Conservation (phyloP, 2,329 filamentous ascomycete genomes). For the Aureobasidium mangrovei region DNA sequence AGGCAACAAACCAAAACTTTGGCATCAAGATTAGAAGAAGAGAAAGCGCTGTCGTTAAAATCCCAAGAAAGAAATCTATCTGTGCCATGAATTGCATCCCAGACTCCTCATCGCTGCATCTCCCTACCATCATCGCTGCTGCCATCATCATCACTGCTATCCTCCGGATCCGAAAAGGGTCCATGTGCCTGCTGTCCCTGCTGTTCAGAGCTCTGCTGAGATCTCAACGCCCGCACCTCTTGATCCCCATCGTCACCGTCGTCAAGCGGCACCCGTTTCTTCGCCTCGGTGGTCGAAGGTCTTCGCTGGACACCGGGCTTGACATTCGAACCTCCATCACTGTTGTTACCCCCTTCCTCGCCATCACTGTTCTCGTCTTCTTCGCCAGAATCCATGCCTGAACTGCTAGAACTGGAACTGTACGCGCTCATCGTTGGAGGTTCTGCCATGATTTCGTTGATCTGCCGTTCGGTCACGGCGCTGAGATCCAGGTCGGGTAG, state of each 20-base stretch:
- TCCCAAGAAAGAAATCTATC: too few relatives aligned
- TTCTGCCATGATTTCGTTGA: slow-evolving; percentile 33
- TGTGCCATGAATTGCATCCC: too few relatives aligned
- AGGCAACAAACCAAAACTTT: too few relatives aligned
- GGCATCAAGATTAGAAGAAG: too few relatives aligned
- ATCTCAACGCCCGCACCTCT: not conserved
- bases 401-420: slow-evolving; percentile 55
- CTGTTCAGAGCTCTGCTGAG: not conserved
- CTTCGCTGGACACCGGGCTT: slow-evolving; percentile 19
- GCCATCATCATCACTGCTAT: not conserved
- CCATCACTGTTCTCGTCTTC: slow-evolving; percentile 16
- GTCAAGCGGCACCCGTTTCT: slow-evolving; percentile 23
- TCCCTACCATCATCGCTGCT: not conserved
- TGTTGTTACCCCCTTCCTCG: slow-evolving; percentile 26
- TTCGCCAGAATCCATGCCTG: slow-evolving; percentile 44
- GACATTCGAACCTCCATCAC: not conserved
- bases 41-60: too few relatives aligned
- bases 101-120: too few relatives aligned
- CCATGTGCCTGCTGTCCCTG: not conserved
- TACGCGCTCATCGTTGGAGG: slow-evolving; percentile 27
- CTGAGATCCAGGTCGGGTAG: slow-evolving; percentile 35
- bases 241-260: slow-evolving; percentile 9
- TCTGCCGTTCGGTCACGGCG: not conserved
- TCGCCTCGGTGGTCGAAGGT: slow-evolving; percentile 29
- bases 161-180: not conserved